phyloP scores from a whole-genome alignment of 148 eudicot species.

The Rhododendron mucronatum region DNA sequence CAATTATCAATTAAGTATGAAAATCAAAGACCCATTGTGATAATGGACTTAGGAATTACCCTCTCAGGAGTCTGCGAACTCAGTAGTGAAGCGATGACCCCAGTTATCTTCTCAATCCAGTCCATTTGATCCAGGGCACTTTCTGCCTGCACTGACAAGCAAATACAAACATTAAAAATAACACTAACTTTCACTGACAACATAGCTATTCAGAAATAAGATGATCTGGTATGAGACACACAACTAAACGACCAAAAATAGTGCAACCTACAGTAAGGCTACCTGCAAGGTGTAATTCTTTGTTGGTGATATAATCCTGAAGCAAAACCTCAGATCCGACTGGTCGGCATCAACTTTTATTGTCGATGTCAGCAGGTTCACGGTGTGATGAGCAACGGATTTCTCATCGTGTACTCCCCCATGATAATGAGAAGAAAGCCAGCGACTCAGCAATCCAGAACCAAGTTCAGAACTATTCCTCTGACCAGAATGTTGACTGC shows the following conservation, averaged over 20 bases:
- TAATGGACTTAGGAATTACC: slow-evolving; percentile 37
- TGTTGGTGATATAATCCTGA: slow-evolving; percentile 93
- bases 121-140: slow-evolving; percentile 99
- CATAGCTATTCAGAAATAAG: not conserved
- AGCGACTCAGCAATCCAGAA: slow-evolving; percentile 93
- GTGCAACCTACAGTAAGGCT: slow-evolving; percentile 6
- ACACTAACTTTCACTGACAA: not conserved
- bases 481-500: slow-evolving; percentile 80
- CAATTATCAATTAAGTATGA: slow-evolving; percentile 8
- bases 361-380: slow-evolving; percentile 89
- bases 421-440: slow-evolving; percentile 98
- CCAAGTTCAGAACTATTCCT: slow-evolving; percentile 98
- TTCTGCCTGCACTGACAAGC: slow-evolving; percentile 68
- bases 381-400: slow-evolving; percentile 95
- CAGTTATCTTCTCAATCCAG: slow-evolving; percentile 98
- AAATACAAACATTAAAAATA: slow-evolving; percentile 10
- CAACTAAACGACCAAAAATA: not conserved
- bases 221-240: not conserved
- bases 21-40: slow-evolving; percentile 7
- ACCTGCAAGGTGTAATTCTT: slow-evolving; percentile 98
- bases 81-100: slow-evolving; percentile 91
- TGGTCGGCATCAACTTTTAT: slow-evolving; percentile 98
- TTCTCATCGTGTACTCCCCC: slow-evolving; percentile 95
- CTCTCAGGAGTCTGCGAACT: slow-evolving; percentile 97
- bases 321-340: slow-evolving; percentile 96